These are phyloP conservation scores for Apiospora arundinis DNA, from an alignment of 2,329 filamentous ascomycete species.

Conservation along the genomic window DNA sequence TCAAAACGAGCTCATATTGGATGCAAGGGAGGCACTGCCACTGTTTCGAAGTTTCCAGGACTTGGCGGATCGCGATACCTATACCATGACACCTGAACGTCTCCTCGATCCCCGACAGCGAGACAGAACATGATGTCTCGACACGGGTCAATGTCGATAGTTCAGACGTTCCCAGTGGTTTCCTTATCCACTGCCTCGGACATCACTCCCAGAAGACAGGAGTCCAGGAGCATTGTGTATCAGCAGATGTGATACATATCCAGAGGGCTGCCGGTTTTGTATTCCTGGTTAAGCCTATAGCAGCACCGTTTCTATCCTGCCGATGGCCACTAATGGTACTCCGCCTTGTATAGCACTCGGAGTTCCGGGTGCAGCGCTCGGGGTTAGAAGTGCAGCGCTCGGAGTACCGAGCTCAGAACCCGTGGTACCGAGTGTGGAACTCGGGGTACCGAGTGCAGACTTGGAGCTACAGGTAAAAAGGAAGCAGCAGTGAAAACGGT, in stretches of 20 bases:
- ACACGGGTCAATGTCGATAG: not conserved
- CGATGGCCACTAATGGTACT: not conserved
- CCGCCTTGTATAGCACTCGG: not conserved
- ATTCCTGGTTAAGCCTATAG: not conserved
- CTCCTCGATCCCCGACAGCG: not conserved
- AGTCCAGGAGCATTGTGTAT: not conserved
- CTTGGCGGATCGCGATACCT: not conserved
- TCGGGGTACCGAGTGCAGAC: too few species aligned
- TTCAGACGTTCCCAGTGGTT: accelerated
- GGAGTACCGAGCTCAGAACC: too few species aligned
- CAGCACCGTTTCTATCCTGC: not conserved
- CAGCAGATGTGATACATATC: not conserved
- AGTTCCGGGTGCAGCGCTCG: too few species aligned
- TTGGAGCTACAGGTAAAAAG: too few species aligned
- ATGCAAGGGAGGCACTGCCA: too few species aligned
- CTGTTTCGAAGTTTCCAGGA: too few species aligned
- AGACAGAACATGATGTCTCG: not conserved
- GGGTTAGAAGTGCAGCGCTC: too few species aligned
- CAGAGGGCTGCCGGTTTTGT: not conserved
- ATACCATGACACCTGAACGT: not conserved
- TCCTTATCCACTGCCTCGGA: not conserved
- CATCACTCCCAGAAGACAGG: not conserved
- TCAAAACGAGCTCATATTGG: too few species aligned
- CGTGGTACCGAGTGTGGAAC: too few species aligned
- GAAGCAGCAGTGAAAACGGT: too few species aligned